Evolutionary conservation across 164 flowering plant species (phyloP), one percentile per base, ranked within the genome.

Genomic region (Akebia trifoliata): DNA sequence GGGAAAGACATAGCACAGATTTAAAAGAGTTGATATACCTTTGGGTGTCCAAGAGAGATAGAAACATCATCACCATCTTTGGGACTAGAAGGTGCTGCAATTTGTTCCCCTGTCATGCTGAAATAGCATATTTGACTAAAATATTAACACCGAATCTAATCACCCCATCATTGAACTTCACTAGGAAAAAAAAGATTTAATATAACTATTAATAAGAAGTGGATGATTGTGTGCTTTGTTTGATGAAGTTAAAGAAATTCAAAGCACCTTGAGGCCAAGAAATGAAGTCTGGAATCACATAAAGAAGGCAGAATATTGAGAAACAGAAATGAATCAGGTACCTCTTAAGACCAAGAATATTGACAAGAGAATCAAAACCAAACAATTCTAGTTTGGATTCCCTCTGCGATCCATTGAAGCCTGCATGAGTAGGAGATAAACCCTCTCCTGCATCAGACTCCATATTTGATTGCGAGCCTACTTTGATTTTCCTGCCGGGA

Each of bases 351-450:
- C 99, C 99, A 57, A 93, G 85, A 67, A 87, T 90, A 60, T 86
- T 90, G 50, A 93, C 97, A 58, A 93, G 96, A 51, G 99, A 87
- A 74, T 90, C 97, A 71, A 93, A 90, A 70, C 99, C 99, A 76
- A 93, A 93, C 72, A 93, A 66, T 69, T 93, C 99, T 78, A 93
- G 50, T 66, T 84, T 93, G 32, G 94, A 83, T 39, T 87, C 95
- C 42, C 63, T 69, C n/a, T 74, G 78, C 26, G 75, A 49, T 22
- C 85, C 87, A 68, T 77, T 74, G 9, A 35, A 60, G 35, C 53
- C 70, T 31, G 42, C 68, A 72, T 82, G 72, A 50, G 59, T 59
- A 54, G 77, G 68, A 68, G 61, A 10, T 3, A 76, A 39, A 22
- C 66, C 77, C 45, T 75, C 83, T 52, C 62, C 65, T 30, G 39